Evolutionary conservation across 345 rosid species (phyloP), one percentile per base, ranked within the genome.

Genomic region (Eucalyptus grandis): DNA sequence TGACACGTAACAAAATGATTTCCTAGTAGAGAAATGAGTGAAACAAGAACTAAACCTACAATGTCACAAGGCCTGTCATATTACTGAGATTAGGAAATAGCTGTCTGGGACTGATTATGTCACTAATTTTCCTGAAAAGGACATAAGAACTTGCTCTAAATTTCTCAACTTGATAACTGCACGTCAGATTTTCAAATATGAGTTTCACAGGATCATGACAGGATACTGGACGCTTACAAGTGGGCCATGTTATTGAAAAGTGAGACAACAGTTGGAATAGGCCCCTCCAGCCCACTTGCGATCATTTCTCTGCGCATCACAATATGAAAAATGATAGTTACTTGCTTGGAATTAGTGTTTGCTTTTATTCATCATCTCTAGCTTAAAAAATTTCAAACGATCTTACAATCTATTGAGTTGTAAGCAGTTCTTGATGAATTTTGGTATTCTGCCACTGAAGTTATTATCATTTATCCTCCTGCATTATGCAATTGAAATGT

Each of bases 391-490:
- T 51, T 37, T 22, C 83, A 77, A 37, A 51, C 26, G 1, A 86
- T 86, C 98, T 93, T 94, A 96, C 99, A 96, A 67, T 93, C 98
- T 95, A n/a, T n/a, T 6, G 86, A 97, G 97, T n/a, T 91, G 88
- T 87, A 87, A 90, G 94, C 96, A 96, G 89, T 92, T 95, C 86
- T 93, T 93, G 15, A 96, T 89, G 90, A 93, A 95, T 88, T 90
- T 92, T 10, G 98, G 99, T 80, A 96, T 94, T 31, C 91, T 92
- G 88, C 98, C 99, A 65, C 87, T 95, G 89, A 97, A 92, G 91
- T 91, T 92, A 92, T 97, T 97, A 89, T 96, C 99, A 40, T 94
- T 95, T 77, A 96, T 92, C 92, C 96, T 92, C 60, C 99, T 97
- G 95, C 95, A 93, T 88, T 87, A 88, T 72, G 65, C 51, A 89